Percentiles rank a stretch among this genome's conserved stretches.
These are phyloP conservation scores for Malus hybrid DNA, from an alignment of 331 rosid species.

Conservation along the genomic window DNA sequence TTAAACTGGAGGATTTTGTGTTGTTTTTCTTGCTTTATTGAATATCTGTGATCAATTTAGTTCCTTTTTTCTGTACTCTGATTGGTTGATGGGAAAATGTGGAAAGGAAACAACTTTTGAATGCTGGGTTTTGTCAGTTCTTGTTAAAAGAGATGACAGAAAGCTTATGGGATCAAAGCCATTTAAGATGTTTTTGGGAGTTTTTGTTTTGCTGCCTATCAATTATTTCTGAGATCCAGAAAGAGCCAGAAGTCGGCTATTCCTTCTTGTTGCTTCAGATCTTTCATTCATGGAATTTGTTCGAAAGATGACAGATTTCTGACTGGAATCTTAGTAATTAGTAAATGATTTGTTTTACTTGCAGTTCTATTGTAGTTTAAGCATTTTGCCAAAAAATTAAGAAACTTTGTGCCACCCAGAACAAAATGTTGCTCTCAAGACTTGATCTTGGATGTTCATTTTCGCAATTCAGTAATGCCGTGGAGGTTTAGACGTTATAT, in stretches of 20 bases:
- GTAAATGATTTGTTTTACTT: background rate
- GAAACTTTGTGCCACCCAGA: background rate
- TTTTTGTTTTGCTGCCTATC: background rate
- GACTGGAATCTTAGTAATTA: conserved; percentile 3
- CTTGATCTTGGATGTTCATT: background rate
- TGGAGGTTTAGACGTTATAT: background rate
- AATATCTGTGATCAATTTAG: background rate
- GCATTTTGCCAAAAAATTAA: background rate
- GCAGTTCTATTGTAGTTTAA: background rate
- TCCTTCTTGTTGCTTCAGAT: conserved; percentile 33
- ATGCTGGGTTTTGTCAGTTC: background rate
- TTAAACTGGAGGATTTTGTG: background rate
- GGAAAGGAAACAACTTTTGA: background rate
- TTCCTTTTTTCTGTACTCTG: background rate
- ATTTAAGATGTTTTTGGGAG: background rate
- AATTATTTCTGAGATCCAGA: conserved; percentile 26
- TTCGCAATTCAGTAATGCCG: background rate
- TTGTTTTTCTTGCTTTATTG: background rate
- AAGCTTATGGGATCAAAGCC: conserved; percentile 6
- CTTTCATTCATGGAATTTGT: conserved; percentile 9
- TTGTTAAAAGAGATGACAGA: background rate
- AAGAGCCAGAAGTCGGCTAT: background rate
- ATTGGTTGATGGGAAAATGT: conserved; percentile 11
- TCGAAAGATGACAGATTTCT: background rate
- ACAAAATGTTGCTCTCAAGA: background rate